Evolutionary conservation across 345 rosid genomes (phyloP), one percentile per base, ranked within the genome.

Genomic region (Moringa oleifera): DNA sequence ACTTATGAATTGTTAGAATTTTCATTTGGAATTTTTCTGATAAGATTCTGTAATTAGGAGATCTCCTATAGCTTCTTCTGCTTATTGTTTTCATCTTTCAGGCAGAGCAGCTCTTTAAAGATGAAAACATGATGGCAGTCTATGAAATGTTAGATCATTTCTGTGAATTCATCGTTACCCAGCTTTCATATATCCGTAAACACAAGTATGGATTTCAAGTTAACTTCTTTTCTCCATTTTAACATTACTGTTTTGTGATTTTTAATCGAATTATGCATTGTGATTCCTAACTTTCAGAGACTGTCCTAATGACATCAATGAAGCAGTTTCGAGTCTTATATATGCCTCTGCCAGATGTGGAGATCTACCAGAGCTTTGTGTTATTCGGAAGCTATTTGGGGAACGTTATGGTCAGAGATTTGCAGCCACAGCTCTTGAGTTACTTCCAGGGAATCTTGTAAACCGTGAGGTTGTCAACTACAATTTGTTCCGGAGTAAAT

Each of bases 301-400:
- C 54, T 74, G 82, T 68, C 85, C 85, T 18, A 80, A 86, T 63
- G 88, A 88, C 25, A 73, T 88, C 64, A 86, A 82, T 2, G 96
- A 90, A 81, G 96, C 96, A n/a, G 80, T 88, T 80, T 90, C 97
- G 10, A 94, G 80, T 67, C 87, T 88, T 20, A 76, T 90, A 67
- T 94, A 69, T 74, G 91, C 96, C 47, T 94, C 97, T 24, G 76
- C 92, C 7, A 82, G 96, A 61, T 86, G 95, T 50, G 93, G 93
- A 12, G 96, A 88, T 47, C 68, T 94, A 54, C 96, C 85, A 9
- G 95, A 94, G 78, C 88, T 94, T 56, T 53, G 75, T 0, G 46
- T 19, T 16, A 72, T 88, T 20, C 68, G 96, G 63, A 81, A 88
- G 73, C 83, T 93, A 20, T 85, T 86, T 61, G 67, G 73, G 53